Evolutionary conservation across 495 filamentous ascomycete genomes (phyloP), one percentile per base, ranked within the genome.

Genomic region (Pyrenopolyporus hunteri): DNA sequence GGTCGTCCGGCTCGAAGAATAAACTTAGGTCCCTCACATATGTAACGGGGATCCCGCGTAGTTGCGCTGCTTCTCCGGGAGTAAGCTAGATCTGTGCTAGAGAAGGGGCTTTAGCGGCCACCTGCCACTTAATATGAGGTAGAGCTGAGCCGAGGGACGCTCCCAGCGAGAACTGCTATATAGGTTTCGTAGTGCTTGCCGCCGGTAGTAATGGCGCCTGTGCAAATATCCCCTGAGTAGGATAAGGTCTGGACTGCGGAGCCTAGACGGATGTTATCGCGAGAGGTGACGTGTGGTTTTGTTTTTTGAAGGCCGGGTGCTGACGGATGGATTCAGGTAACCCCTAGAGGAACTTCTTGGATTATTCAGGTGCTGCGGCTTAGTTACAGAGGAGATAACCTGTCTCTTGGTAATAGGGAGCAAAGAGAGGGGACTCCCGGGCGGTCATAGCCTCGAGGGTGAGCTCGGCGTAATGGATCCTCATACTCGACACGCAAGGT

Each of bases 1-100:
- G 74, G 1, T 73, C 77, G 61, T 84, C 82, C 0, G 83, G 82
- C 59, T 85, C 82, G 48, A 85, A 87, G 65, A 84, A 82, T 71
- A 85, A 85, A 0, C 82, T 82, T 11, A 85, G 66, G 67, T 85
- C 82, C 8, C 82, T 76, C 6, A 73, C 77, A 48, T 84, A 82
- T 3, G 76, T 81, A 1, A 83, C 79, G 0, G 84, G 82, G 40
- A 85, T 82, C 13, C 80, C 79, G 6, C 77, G 75, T 4, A 87
- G 72, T 10, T 59, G 53, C 2, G 74, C 75, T 1, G 78, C 79
- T 67, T 86, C 84, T 4, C 74, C 74, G 19, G 77, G 73, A 0
- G 75, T 82, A 4, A 86, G 74, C 58, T 81, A 79, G 7, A 85
- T 73, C 65, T 85, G 82, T 1, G 76, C 82, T 9, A 85, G 72